phyloP scores from a whole-genome alignment of 1,139 yeast species.

The Taiozyma sp. region DNA sequence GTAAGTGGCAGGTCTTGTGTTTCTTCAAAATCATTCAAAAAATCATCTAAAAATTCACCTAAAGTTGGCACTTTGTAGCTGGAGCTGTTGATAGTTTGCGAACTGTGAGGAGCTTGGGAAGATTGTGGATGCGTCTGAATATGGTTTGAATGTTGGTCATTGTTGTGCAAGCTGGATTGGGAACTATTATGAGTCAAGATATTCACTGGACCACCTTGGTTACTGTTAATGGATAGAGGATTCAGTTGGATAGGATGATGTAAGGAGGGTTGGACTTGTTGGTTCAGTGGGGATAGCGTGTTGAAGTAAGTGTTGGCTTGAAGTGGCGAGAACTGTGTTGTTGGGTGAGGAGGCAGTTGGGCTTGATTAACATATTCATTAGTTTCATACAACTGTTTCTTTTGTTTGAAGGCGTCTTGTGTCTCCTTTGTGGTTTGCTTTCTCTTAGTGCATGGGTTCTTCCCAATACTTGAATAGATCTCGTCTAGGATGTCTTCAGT shows the following conservation, averaged over 20 bases:
- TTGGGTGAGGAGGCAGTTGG: not conserved
- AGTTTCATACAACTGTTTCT: not conserved
- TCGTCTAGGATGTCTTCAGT: constrained; percentile 19
- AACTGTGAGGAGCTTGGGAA: not conserved
- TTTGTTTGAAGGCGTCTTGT: constrained; percentile 4
- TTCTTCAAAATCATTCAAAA: constrained; percentile 22
- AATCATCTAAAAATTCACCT: constrained; percentile 20
- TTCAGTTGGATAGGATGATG: not conserved
- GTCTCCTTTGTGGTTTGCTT: constrained; percentile 17
- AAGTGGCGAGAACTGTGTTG: constrained; percentile 2
- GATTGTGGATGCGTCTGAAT: not conserved
- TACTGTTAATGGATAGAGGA: not conserved
- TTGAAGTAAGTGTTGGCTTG: constrained; percentile 5
- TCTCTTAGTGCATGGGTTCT: constrained; percentile 21
- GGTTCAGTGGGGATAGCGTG: not conserved
- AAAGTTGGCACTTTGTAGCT: constrained; percentile 13
- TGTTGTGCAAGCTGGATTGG: not conserved
- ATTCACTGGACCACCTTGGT: constrained; percentile 4
- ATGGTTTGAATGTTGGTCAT: not conserved
- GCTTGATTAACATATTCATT: not conserved
- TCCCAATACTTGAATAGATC: constrained; percentile 18
- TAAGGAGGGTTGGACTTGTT: not conserved
- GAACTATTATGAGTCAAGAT: not conserved
- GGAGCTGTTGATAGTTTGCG: not conserved
- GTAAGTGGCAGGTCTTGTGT: constrained; percentile 11